Evolutionary conservation across 176 grass and related monocot species (phyloP).

Genomic region (Ananas comosus): DNA sequence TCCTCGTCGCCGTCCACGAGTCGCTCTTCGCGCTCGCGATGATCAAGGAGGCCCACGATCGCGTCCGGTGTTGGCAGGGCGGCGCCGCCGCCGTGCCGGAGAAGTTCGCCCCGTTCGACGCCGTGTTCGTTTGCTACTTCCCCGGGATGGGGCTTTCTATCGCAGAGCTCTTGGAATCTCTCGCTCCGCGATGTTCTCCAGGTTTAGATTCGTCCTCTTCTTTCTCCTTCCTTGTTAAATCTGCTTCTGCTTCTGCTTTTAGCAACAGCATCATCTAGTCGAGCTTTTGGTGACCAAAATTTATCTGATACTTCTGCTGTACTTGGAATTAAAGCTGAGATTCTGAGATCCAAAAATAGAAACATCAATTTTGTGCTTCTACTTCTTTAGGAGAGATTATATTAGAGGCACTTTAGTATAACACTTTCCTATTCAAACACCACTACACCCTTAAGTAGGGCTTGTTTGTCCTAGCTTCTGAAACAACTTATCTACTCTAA

Average conservation of each 20-base stretch:
- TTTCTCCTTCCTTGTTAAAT: conserved; percentile 9
- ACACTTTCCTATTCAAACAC: too few relatives aligned
- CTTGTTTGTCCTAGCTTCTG: too few relatives aligned
- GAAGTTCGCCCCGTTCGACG: conserved; percentile 60
- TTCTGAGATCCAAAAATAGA: too few relatives aligned
- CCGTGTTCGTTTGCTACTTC: conserved; percentile 77
- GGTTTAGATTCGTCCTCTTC: conserved; percentile 28
- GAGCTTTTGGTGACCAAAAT: not conserved
- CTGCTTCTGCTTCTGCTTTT: not conserved
- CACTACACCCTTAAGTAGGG: too few relatives aligned
- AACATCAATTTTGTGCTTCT: too few relatives aligned
- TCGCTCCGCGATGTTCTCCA: conserved; percentile 45
- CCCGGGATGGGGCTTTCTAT: conserved; percentile 69
- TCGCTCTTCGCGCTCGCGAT: conserved; percentile 67
- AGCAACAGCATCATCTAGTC: not conserved
- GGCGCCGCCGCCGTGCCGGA: conserved; percentile 49
- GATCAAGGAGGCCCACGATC: conserved; percentile 76
- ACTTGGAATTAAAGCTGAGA: too few relatives aligned
- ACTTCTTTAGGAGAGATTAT: too few relatives aligned
- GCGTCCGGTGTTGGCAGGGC: conserved; percentile 80
- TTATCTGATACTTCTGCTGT: too few relatives aligned
- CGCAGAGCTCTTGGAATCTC: conserved; percentile 37
- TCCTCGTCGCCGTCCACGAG: conserved; percentile 67
- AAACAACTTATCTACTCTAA: too few relatives aligned
- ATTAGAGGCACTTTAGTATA: too few relatives aligned